phyloP scores from a whole-genome alignment of 2,329 filamentous ascomycete genomes.

The Sporothrix dimorphospora region DNA sequence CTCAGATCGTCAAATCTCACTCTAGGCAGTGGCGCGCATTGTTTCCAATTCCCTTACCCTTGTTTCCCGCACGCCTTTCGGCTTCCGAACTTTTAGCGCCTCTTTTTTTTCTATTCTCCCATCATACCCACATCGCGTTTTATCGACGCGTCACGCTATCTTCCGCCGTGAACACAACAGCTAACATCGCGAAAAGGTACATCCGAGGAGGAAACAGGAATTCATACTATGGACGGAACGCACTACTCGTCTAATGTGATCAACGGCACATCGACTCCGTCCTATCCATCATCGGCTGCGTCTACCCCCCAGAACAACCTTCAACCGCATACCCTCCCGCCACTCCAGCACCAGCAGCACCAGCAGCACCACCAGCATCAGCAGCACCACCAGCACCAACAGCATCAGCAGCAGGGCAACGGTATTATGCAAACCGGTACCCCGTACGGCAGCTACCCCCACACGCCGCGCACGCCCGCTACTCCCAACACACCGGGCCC shows the following conservation, averaged over 20 bases:
- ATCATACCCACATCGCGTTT: background rate
- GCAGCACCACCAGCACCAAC: conserved; percentile 39
- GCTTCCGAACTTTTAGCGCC: background rate
- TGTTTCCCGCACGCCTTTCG: background rate
- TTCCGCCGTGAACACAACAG: conserved; percentile 10
- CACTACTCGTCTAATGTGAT: conserved; percentile 41
- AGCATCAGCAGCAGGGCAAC: conserved; percentile 39
- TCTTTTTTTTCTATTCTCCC: background rate
- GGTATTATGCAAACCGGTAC: conserved; percentile 53
- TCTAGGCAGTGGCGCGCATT: conserved; percentile 6
- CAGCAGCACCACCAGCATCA: conserved; percentile 35
- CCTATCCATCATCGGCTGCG: conserved; percentile 39
- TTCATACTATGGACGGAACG: conserved; percentile 39
- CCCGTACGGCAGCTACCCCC: conserved; percentile 61
- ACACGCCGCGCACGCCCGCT: conserved; percentile 65
- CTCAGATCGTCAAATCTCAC: background rate
- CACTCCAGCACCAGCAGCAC: conserved; percentile 50
- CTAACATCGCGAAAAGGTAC: conserved; percentile 17
- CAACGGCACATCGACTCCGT: conserved; percentile 38
- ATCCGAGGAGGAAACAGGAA: conserved; percentile 30
- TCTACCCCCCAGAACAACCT: conserved; percentile 37
- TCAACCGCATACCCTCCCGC: conserved; percentile 39
- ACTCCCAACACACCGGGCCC: conserved; percentile 65
- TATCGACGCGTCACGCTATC: conserved; percentile 10
- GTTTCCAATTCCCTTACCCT: background rate